Evolutionary conservation across 129 eudicot genomes (phyloP), one percentile per base, ranked within the genome.

Genomic region (Chrysanthemum seticuspe): DNA sequence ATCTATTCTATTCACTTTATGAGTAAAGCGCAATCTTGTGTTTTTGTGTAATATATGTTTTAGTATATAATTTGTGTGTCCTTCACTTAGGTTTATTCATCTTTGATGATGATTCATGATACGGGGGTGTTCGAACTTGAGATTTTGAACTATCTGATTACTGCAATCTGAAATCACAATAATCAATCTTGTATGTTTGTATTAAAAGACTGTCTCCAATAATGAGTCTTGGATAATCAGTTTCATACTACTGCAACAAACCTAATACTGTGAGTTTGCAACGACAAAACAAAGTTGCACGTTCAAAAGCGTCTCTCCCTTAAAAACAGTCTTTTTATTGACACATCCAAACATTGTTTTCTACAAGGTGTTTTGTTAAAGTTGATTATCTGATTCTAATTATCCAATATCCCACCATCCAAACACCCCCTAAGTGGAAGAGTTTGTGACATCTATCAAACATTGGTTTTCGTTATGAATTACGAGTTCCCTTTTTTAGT

Each of bases 1-100:
- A 55, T 71, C 55, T 57, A 19, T 70, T 71, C 55, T 57, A 19
- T 70, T 31, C 10, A 70, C 51, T 54, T 54, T 12, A 12, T 15
- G 31, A 0, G 10, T 31, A 31, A 53, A 53, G 36, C 23, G 34
- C 11, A 27, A 70, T 2, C 47, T 13, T 25, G 14, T 31, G 49
- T 15, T 12, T 53, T 11, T 53, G 14, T 16, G 8, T 1, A 14
- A 14, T 40, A 7, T 40, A 40, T 40, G 10, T 40, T 40, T 40
- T 40, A 40, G 47, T 40, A 7, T 40, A 40, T 40, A 40, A 40
- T 11, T 4, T 53, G 58, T 53, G 6, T 53, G 58, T 13, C 58
- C n/a, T 53, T 53, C 58, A 53, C 14, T 53, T 13, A 15, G 19
- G 19, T 15, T 53, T 15, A 14, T 53, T 19, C 16, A 53, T 53